Base-by-base conservation (phyloP, 2,329 filamentous ascomycete species). In the Calonectria pauciramosa region DNA sequence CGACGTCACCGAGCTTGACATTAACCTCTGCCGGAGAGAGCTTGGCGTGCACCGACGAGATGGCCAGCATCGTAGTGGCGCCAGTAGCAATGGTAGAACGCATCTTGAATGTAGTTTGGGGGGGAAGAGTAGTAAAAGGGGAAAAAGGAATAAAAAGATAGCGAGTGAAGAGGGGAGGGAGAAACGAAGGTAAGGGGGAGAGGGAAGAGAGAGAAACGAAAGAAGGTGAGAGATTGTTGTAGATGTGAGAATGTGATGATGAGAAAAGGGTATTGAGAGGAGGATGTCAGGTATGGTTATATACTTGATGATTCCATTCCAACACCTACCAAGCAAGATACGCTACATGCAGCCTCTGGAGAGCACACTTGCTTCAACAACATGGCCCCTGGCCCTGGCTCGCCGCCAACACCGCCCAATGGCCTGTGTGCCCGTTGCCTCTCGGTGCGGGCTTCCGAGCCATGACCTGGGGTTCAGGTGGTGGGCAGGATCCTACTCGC, bases 11-110 rank as follows among this genome's bases (percentile, higher is more conserved):
- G 56, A 63, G 56, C 56, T 63, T 63, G 56, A 63, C 56, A 63
- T 63, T 63, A 63, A 63, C 56, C 56, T 63, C 56, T 63, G 56
- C 56, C 56, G 56, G 56, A 41, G 56, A 63, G 56, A 63, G 56
- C 23, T 63, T 63, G 34, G 56, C 56, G 56, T 63, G 56, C 34
- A 63, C 56, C 56, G 56, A 63, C 56, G 56, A 63, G 56, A 63
- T 63, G 56, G 56, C 56, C 56, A 63, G 56, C 56, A 63, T 41
- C 56, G 56, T 30, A n/a, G 56, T 63, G 36, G 56, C 56, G 34
- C 56, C 56, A 38, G 56, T 63, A 41, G 56, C 56, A 63, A 63
- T 63, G 26, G 56, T 63, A 41, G 56, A 63, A 63, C 56, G 56
- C 56, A 63, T 63, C n/a, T 63, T 63, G 56, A 63, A 63, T 28